Evolutionary conservation across 2,329 filamentous ascomycete species (phyloP).

Genomic region (Ceratocystis ficicola): DNA sequence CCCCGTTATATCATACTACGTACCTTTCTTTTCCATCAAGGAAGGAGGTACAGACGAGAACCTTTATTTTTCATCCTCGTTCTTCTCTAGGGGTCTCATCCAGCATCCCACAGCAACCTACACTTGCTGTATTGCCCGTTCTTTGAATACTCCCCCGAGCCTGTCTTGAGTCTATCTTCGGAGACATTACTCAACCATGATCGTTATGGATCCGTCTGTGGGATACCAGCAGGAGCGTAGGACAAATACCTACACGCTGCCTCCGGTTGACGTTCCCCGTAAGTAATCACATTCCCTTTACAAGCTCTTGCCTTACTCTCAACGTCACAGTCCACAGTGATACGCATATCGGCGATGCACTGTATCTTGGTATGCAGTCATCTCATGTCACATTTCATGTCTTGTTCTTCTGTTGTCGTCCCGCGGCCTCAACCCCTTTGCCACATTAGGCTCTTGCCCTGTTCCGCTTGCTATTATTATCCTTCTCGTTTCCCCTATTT

Average conservation of each 20-base stretch:
- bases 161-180: neutral
- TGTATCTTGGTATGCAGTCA: neutral
- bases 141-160: neutral
- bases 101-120: neutral
- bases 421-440: no score
- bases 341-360: neutral
- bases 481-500: neutral
- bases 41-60: neutral
- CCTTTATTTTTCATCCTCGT: neutral
- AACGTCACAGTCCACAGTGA: neutral
- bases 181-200: constrained; percentile 9
- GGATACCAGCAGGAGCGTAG: constrained; percentile 22
- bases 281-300: constrained; percentile 26
- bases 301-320: neutral
- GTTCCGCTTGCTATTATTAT: neutral
- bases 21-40: neutral
- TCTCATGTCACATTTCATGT: neutral
- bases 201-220: constrained; percentile 11
- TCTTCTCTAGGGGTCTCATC: neutral
- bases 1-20: neutral
- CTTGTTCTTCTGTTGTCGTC: neutral
- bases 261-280: constrained; percentile 27
- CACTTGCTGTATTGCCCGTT: neutral
- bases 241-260: constrained; percentile 24
- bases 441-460: neutral